Evolutionary conservation across 2,329 filamentous ascomycete species (phyloP), one percentile per base, ranked within the genome.

Genomic region (Aureobasidium subglaciale): DNA sequence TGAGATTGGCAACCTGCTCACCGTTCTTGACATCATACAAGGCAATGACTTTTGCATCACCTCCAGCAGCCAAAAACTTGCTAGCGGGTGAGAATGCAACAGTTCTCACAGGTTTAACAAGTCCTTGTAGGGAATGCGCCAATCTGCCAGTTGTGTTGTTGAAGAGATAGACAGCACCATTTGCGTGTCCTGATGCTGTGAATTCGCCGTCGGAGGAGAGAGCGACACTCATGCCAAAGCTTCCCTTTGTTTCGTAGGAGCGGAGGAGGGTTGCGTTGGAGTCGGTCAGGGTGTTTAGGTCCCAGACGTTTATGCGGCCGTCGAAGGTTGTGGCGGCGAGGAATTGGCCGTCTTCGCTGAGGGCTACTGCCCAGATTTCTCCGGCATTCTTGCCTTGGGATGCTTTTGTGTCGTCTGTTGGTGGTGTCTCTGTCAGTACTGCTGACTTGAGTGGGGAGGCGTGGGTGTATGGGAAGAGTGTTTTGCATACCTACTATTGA

Each of bases 21-120:
- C 93, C 93, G 46, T 92, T 91, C 61, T 84, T 82, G 63, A 95
- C 89, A 67, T 97, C 91, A 74, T 96, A 99, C 42, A 97, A 78
- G 2, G 88, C 87, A 63, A 99, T 95, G 49, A 95, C 83, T 50
- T 85, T 84, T 7, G 91, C 86, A 66, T 99, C 92, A 27, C 93
- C 93, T 3, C 88, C 90, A 6, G 92, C 92, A 20, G 93, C 93
- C 13, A 99, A 80, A 24, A 92, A 82, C 52, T 84, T 91, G 58
- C 86, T 86, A 13, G 83, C 87, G 0, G 93, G 93, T 0, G 90
- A 96, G 73, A 99, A 99, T 1, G 88, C 81, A 10, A 97, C 83
- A 9, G 87, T 79, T 57, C 93, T 86, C 22, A 97, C 86, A 1
- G 92, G 88, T 63, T 92, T 92, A 48, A 91, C 84, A 27, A 97